Conservation (phyloP, 352 stramenopile genomes). For the Pythium graminicola region DNA sequence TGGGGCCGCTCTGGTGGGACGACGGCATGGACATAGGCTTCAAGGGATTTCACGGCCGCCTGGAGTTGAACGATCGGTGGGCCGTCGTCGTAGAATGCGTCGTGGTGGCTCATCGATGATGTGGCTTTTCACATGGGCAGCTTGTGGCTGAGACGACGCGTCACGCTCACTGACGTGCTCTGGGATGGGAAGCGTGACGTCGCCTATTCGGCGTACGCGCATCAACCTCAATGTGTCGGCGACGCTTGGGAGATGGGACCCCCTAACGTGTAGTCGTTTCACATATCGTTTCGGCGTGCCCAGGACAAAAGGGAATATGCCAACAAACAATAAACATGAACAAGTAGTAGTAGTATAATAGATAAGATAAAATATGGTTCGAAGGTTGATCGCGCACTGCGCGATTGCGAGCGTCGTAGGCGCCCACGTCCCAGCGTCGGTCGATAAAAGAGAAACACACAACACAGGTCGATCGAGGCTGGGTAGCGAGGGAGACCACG, state of each 20-base stretch:
- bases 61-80: slow-evolving; percentile 37
- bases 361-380: slow-evolving; percentile 10
- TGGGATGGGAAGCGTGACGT: not conserved
- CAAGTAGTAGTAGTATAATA: not conserved
- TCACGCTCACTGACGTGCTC: not conserved
- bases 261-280: no score
- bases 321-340: no score
- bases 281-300: no score
- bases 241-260: no score
- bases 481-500: not conserved
- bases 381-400: not conserved
- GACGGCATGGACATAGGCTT: slow-evolving; percentile 29
- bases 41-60: slow-evolving; percentile 29
- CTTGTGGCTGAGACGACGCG: no score
- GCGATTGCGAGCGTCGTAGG: not conserved
- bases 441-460: slow-evolving; percentile 14
- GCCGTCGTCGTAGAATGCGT: slow-evolving; percentile 38
- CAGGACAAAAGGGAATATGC: no score
- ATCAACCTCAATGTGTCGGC: no score
- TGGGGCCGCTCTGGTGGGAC: slow-evolving; percentile 11
- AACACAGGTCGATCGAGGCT: not conserved
- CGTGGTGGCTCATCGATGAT: slow-evolving; percentile 33
- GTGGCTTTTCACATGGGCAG: no score
- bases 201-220: no score
- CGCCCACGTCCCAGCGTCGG: not conserved